These are phyloP conservation scores for Tardiomyces depauwii DNA, from an alignment of 1,139 yeast genomes.

Conservation along the genomic window DNA sequence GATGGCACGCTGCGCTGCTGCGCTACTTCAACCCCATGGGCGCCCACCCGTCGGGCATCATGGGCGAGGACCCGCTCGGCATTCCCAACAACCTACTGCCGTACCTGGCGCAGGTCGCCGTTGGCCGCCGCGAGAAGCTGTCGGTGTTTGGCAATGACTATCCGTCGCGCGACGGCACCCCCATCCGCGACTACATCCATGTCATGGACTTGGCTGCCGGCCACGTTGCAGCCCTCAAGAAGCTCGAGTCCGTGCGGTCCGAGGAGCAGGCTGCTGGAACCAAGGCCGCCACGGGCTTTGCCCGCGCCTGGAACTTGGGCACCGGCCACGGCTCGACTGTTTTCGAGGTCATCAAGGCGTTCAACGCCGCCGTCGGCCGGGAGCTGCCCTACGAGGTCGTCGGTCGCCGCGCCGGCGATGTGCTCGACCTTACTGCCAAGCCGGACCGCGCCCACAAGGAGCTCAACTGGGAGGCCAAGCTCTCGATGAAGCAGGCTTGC, in stretches of 20 bases:
- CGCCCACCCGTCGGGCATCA: constrained; percentile 69
- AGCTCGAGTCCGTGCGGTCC: constrained; percentile 33
- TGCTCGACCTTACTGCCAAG: constrained; percentile 61
- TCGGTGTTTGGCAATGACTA: constrained; percentile 60
- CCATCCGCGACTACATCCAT: constrained; percentile 73
- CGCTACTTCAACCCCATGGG: constrained; percentile 80
- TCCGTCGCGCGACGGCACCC: constrained; percentile 65
- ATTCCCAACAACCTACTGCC: constrained; percentile 70
- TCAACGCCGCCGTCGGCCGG: constrained; percentile 57
- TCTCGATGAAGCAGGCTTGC: constrained; percentile 54
- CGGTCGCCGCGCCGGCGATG: constrained; percentile 71
- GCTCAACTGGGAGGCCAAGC: constrained; percentile 52
- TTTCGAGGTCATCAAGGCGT: constrained; percentile 57
- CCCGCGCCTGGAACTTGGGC: constrained; percentile 76
- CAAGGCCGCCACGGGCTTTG: constrained; percentile 34
- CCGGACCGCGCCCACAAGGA: constrained; percentile 57
- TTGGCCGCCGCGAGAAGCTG: constrained; percentile 57
- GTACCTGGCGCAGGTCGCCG: constrained; percentile 66
- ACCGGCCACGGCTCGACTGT: constrained; percentile 75
- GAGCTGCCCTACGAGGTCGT: constrained; percentile 54
- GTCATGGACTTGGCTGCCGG: constrained; percentile 78
- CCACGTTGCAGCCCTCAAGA: constrained; percentile 59
- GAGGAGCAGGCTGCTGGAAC: constrained; percentile 11
- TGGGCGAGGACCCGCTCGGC: constrained; percentile 76
- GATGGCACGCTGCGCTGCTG: constrained; percentile 55